Base-by-base conservation (phyloP, 2,329 filamentous ascomycete genomes). In the Cryphonectria japonica region DNA sequence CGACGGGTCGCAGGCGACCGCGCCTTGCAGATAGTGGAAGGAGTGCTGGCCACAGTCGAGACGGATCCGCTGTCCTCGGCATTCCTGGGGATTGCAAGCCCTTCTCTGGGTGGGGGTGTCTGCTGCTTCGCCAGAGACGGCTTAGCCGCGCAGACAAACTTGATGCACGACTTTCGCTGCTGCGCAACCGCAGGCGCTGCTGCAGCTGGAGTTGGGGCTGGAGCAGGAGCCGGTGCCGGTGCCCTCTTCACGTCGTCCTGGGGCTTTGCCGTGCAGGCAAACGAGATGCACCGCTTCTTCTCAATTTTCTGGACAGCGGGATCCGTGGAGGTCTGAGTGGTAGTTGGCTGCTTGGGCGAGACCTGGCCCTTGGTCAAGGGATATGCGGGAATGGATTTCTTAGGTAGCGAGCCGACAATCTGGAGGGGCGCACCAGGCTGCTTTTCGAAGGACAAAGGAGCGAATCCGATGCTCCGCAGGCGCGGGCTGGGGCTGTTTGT, bases 201-300 rank as follows among this genome's bases (percentile, higher is more conserved):
- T 26, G 65, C 32, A 22, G 61, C 22, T 7, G 60, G 39, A 14
- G 54, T 29, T 4, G 54, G 54, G 16, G 61, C 22, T 7, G 60
- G 39, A 22, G 54, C 54, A 2, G 54, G 54, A 32, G 61, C 43
- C 16, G 61, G 66, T 19, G 67, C 63, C 9, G 77, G 76, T 68
- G 80, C 77, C 13, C 81, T 77, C 62, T 84, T 82, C 66, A 82
- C 80, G 74, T 83, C 85, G 41, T 80, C 76, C 37, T 82, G 82
- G 9, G 89, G 85, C 78, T 91, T 93, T 52, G 87, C 87, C 50
- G 88, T 91, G 79, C 95, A 98, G 46, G 94, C 94, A 80, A 98
- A 98, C 72, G 92, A 95, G 75, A 98, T 98, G 80, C 93, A 95
- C 72, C 95, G 89, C 83, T 95, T 97, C 77, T 93, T 92, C 65